Evolutionary conservation across 371 early-diverging fungal species (phyloP), one percentile per base, ranked within the genome.

Genomic region (Syncephalastrum contaminatum): DNA sequence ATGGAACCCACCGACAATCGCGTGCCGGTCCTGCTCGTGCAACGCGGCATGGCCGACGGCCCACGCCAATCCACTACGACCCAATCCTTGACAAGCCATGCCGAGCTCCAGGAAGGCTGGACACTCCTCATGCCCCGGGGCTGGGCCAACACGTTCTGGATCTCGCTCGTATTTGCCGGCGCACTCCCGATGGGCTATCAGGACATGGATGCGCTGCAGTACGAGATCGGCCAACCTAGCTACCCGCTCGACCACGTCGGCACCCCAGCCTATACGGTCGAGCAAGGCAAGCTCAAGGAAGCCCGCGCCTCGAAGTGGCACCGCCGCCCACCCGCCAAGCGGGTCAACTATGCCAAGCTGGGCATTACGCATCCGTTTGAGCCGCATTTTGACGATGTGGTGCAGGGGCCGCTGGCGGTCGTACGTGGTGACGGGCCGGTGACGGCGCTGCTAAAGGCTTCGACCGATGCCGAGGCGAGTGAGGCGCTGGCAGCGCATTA

Each of bases 81-180:
- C 36, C 36, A 30, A 30, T 30, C 36, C 10, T 12, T 30, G 36
- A 54, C 53, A 58, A 36, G 59, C 58, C 57, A 18, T 71, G 70
- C 55, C 10, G 64, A 56, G 40, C 21, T 59, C 43, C 21, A 62
- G 16, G 69, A 79, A 49, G 97, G 96, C 0, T 94, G 95, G 95
- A 88, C 90, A 13, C 21, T 97, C 7, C 67, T 96, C 25, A 57
- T 93, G 4, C 95, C 96, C 13, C 67, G 72, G n/a, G 91, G 89
- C 0, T 94, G 88, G 82, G 94, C 85, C 1, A 85, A 88, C 72
- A 67, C 86, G 0, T 86, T 97, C 57, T 97, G 96, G 96, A 87
- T 90, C 66, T 82, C 90, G 8, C 70, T 97, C 10, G 72, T 88
- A 7, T 96, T 91, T 80, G 94, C 93, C 0, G 98, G 97, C 13